A percentile compares a stretch with the other conserved stretches of the same genome.
phyloP scores from a whole-genome alignment of 2,329 filamentous ascomycete species.

The Aspergillus puulaauensis region DNA sequence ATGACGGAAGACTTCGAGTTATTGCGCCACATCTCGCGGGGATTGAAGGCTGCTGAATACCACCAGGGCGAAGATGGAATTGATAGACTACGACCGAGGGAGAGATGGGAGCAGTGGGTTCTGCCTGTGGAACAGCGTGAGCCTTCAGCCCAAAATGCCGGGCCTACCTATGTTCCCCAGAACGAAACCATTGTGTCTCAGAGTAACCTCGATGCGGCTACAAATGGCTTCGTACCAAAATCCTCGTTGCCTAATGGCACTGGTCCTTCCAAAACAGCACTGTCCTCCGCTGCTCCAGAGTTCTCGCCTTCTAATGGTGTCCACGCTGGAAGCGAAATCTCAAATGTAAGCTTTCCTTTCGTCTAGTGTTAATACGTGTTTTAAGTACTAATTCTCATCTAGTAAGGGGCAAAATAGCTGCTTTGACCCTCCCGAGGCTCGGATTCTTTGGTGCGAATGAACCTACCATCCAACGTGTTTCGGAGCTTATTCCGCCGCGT shows the following conservation, averaged over 20 bases:
- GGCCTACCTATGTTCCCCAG: conserved; percentile 48
- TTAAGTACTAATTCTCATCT: conserved; percentile 2
- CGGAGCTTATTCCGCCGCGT: conserved; percentile 30
- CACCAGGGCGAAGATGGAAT: conserved; percentile 71
- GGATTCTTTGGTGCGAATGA: neutral
- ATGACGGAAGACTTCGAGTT: conserved; percentile 71
- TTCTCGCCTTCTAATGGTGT: conserved; percentile 52
- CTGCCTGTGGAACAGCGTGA: conserved; percentile 70
- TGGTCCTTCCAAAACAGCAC: conserved; percentile 48
- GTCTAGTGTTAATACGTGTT: conserved; percentile 15
- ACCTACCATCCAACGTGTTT: neutral
- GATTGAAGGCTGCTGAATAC: conserved; percentile 72
- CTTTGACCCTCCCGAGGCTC: neutral
- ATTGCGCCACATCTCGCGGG: conserved; percentile 71
- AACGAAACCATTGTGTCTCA: conserved; percentile 43
- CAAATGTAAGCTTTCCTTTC: conserved; percentile 37
- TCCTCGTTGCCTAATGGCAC: conserved; percentile 42
- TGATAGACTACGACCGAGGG: conserved; percentile 72
- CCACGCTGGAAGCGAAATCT: conserved; percentile 31
- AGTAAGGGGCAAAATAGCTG: conserved; percentile 12
- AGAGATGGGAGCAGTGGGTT: conserved; percentile 80
- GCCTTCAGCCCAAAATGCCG: conserved; percentile 70
- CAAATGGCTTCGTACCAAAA: conserved; percentile 30
- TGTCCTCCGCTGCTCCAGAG: conserved; percentile 64
- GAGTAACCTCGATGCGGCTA: conserved; percentile 27